phyloP scores from a whole-genome alignment of 2,329 filamentous ascomycete genomes.

The Fusarium nisikadoi region DNA sequence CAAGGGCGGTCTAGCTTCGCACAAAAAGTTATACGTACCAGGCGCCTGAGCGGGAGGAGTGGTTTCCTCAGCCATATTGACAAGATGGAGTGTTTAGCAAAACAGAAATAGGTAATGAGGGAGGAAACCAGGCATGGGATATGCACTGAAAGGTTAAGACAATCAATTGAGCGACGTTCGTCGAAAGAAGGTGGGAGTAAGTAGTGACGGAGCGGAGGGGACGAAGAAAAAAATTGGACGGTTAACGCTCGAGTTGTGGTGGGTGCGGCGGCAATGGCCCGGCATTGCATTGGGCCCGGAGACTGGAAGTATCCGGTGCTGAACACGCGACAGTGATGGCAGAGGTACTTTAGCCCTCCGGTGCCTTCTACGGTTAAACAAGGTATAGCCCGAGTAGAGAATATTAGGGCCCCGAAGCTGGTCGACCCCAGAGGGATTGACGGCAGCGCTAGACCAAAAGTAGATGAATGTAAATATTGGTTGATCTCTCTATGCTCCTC shows the following conservation, averaged over 20 bases:
- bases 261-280: constrained; percentile 46
- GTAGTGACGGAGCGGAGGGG: constrained; percentile 40
- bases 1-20: constrained; percentile 35
- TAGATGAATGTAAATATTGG: constrained; percentile 48
- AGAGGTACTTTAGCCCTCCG: constrained; percentile 20
- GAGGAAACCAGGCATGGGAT: constrained; percentile 43
- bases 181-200: constrained; percentile 33
- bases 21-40: constrained; percentile 38
- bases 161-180: constrained; percentile 42
- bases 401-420: constrained; percentile 27
- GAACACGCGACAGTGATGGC: constrained; percentile 22
- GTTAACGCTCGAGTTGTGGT: constrained; percentile 20
- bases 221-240: constrained; percentile 46
- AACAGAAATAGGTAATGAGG: constrained; percentile 28
- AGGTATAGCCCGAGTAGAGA: constrained; percentile 32
- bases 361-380: not conserved
- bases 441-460: constrained; percentile 41
- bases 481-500: constrained; percentile 8
- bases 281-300: constrained; percentile 31
- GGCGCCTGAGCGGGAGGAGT: constrained; percentile 43
- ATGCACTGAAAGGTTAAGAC: constrained; percentile 39
- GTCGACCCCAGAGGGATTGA: constrained; percentile 23
- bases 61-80: constrained; percentile 50
- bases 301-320: constrained; percentile 22
- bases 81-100: constrained; percentile 31